Percentiles rank a stretch among this genome's conserved stretches.
Evolutionary conservation across 31 red algal species (phyloP).

Genomic region (Asparagopsis taxiformis): DNA sequence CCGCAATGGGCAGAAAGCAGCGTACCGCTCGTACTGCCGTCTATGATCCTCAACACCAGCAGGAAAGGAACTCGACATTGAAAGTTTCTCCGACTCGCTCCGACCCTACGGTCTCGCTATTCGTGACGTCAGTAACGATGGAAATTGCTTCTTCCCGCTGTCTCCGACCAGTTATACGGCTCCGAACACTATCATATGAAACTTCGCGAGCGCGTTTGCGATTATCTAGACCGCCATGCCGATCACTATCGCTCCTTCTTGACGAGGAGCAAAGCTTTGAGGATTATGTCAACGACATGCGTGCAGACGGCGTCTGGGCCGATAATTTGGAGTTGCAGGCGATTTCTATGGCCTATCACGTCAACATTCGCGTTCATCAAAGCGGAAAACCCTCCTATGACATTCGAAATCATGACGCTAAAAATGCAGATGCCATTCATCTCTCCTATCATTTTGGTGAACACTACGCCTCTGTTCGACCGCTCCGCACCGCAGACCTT

Average conservation of each 20-base stretch:
- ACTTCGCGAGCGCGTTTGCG: constrained; percentile 46
- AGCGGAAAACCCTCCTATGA: constrained; percentile 73
- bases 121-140: constrained; percentile 78
- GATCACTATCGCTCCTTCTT: constrained; percentile 64
- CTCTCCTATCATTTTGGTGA: constrained; percentile 80
- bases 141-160: constrained; percentile 87
- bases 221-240: constrained; percentile 46
- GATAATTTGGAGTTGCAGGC: constrained; percentile 86
- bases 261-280: constrained; percentile 61
- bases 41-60: constrained; percentile 7
- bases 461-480: constrained; percentile 84
- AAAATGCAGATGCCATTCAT: constrained; percentile 52
- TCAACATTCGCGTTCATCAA: constrained; percentile 87
- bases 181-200: constrained; percentile 49
- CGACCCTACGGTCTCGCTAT: constrained; percentile 39
- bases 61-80: constrained; percentile 51
- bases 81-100: constrained; percentile 41
- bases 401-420: constrained; percentile 68
- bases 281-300: constrained; percentile 68
- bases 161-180: constrained; percentile 83
- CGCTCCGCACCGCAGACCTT: constrained; percentile 16
- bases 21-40: constrained; percentile 8
- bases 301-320: constrained; percentile 68
- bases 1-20: constrained; percentile 7
- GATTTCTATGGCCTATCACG: constrained; percentile 52